Conservation (phyloP, 305 asterid genomes). For the Solanum aculeatissimum region DNA sequence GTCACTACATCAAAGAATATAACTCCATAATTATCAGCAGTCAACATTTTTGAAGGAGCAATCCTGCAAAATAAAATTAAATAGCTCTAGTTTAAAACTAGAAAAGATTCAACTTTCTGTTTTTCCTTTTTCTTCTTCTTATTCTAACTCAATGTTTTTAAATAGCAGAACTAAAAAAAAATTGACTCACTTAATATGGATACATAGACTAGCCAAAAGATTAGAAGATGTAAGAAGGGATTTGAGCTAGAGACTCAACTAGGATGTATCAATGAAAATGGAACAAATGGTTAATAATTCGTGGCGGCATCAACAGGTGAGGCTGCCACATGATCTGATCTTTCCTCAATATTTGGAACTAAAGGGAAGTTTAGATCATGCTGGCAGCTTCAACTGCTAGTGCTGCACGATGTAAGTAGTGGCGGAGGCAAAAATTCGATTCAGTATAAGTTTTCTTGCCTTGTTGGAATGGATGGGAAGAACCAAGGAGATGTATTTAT, state of each 20-base stretch:
- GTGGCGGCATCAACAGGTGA: slow-evolving; percentile 44
- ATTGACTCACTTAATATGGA: no score
- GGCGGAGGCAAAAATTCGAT: neutral
- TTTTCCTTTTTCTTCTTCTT: no score
- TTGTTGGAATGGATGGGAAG: neutral
- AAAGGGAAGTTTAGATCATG: slow-evolving; percentile 35
- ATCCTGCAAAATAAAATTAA: no score
- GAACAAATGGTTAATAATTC: neutral
- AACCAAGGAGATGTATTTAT: neutral
- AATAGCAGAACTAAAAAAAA: no score
- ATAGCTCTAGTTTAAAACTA: no score
- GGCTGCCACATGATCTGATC: slow-evolving; percentile 59
- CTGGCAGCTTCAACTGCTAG: slow-evolving; percentile 58
- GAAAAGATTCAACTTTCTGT: no score
- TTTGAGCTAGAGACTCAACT: neutral
- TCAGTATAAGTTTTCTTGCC: neutral
- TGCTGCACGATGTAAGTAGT: slow-evolving; percentile 17
- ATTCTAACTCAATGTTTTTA: no score
- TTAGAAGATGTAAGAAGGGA: neutral
- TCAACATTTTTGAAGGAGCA: no score
- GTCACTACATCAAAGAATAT: no score
- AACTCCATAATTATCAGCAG: no score
- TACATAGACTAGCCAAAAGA: no score
- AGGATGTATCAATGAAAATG: neutral
- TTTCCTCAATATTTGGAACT: neutral